Conservation (phyloP, 345 rosid genomes). For the Brassica napus region DNA sequence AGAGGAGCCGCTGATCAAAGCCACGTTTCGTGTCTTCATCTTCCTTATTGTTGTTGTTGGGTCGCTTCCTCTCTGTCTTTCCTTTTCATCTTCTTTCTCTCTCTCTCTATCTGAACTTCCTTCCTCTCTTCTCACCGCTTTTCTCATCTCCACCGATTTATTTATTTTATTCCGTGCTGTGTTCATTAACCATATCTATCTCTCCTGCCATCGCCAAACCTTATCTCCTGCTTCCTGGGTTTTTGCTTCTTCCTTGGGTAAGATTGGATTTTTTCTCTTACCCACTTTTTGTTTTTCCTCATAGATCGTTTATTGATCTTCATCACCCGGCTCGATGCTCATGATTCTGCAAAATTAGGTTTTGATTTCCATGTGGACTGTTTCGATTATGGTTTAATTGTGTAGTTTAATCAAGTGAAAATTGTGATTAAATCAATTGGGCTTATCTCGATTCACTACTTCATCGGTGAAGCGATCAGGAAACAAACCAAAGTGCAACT, state of each 20-base stretch:
- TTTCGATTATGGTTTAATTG: neutral
- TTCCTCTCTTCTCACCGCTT: conserved; percentile 34
- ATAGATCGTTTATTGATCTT: conserved; percentile 39
- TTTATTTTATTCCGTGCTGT: neutral
- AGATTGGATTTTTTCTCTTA: neutral
- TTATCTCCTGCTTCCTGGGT: conserved; percentile 35
- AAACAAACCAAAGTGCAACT: conserved; percentile 14
- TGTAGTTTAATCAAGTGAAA: neutral
- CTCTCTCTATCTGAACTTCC: conserved; percentile 1
- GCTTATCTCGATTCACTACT: conserved; percentile 11
- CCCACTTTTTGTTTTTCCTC: neutral
- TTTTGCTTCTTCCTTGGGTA: conserved; percentile 35
- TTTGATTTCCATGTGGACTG: neutral
- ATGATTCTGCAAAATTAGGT: conserved; percentile 16
- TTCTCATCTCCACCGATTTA: neutral
- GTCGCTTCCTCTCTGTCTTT: conserved; percentile 24
- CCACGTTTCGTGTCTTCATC: conserved; percentile 28
- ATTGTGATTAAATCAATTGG: conserved; percentile 10
- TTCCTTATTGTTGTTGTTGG: neutral
- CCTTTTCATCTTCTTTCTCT: conserved; percentile 11
- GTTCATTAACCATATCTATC: neutral
- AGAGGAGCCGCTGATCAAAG: conserved; percentile 26
- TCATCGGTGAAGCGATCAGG: conserved; percentile 9
- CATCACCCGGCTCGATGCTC: conserved; percentile 19
- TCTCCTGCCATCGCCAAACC: conserved; percentile 29